phyloP scores from a whole-genome alignment of 2,329 filamentous ascomycete species.

The Endoconidiophora laricicola region DNA sequence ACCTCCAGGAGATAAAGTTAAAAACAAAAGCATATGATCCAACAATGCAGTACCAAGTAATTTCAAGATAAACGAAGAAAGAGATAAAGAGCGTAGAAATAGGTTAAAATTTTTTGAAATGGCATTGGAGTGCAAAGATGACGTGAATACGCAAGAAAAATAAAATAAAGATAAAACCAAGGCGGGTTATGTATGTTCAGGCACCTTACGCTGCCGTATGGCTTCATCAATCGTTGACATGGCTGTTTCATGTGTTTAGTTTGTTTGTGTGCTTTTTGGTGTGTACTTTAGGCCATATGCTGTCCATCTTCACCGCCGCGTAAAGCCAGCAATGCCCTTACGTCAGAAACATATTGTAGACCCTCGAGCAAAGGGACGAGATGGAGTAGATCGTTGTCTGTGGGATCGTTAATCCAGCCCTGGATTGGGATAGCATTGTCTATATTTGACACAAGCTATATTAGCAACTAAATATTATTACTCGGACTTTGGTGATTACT shows the following conservation, averaged over 20 bases:
- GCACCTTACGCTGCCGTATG: background rate
- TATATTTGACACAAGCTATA: conserved; percentile 22
- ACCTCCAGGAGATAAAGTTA: background rate
- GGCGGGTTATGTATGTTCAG: background rate
- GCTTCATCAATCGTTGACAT: conserved; percentile 4
- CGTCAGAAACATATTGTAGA: conserved; percentile 90
- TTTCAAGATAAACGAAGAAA: background rate
- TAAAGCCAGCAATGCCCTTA: conserved; percentile 74
- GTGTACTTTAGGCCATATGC: conserved; percentile 28
- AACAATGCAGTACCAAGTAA: background rate
- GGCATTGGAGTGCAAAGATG: background rate
- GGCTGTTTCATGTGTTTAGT: conserved; percentile 7
- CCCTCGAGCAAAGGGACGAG: conserved; percentile 85
- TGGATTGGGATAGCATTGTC: conserved; percentile 98
- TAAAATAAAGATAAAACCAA: background rate
- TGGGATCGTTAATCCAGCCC: conserved; percentile 97
- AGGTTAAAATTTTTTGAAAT: background rate
- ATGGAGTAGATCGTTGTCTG: conserved; percentile 86
- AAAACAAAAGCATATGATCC: background rate
- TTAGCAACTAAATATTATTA: conserved; percentile 7
- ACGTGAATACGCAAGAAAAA: background rate
- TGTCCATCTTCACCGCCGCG: conserved; percentile 68
- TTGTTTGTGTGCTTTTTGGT: background rate
- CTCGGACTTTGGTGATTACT: background rate
- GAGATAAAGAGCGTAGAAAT: background rate